Conservation (phyloP, 495 filamentous ascomycete genomes). For the Talaromyces nanjingensis region DNA sequence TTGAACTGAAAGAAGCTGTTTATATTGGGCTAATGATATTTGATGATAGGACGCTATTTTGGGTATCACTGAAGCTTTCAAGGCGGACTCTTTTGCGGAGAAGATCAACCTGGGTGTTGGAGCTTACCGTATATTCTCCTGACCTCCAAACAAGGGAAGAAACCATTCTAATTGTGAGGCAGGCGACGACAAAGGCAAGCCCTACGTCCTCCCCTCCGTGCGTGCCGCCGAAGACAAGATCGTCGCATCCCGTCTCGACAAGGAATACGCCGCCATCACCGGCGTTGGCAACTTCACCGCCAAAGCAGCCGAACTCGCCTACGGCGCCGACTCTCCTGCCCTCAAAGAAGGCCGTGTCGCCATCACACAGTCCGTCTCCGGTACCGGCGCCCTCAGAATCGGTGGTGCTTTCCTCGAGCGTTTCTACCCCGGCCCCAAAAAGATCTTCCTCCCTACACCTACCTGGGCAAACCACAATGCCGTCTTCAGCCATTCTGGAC, state of each 20-base stretch:
- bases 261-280: constrained; percentile 97
- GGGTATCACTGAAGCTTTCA: constrained; percentile 99
- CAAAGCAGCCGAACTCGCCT: constrained; percentile 84
- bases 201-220: constrained; percentile 93
- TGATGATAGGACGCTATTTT: constrained; percentile 63
- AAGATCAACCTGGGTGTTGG: constrained; percentile 94
- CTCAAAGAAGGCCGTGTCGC: constrained; percentile 73
- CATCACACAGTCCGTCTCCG: constrained; percentile 97
- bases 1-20: constrained; percentile 3
- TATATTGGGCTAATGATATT: background rate
- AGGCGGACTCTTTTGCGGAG: constrained; percentile 80
- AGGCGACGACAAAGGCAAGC: constrained; percentile 93
- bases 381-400: constrained; percentile 91
- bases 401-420: constrained; percentile 87
- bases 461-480: constrained; percentile 98
- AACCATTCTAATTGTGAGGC: constrained; percentile 1
- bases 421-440: constrained; percentile 85
- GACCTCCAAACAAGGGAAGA: too few species aligned
- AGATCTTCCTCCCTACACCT: constrained; percentile 88
- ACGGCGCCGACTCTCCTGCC: constrained; percentile 68
- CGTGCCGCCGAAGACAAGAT: constrained; percentile 82
- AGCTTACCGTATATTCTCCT: constrained; percentile 35
- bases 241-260: constrained; percentile 69
- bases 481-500: constrained; percentile 87
- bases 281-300: constrained; percentile 90